Percentiles rank a stretch among this genome's conserved stretches.
Conservation (phyloP, 2,329 filamentous ascomycete species). For the Colletotrichum acutatum region DNA sequence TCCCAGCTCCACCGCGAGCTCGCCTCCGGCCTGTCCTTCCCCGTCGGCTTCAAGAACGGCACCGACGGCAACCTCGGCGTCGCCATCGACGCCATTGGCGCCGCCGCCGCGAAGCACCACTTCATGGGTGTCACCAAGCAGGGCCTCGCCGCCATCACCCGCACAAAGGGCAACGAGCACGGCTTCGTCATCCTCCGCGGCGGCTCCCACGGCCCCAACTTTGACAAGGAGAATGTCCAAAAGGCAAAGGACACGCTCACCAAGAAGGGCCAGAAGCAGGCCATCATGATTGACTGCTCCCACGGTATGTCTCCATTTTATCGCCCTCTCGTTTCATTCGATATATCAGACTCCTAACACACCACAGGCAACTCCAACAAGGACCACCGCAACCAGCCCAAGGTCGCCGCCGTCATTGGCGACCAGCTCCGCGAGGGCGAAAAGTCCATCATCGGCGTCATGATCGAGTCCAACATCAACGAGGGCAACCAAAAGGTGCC, state of each 20-base stretch:
- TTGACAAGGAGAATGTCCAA: slow-evolving; percentile 85
- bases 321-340: not conserved
- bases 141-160: slow-evolving; percentile 92
- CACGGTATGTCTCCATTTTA: slow-evolving; percentile 71
- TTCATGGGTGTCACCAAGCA: slow-evolving; percentile 99
- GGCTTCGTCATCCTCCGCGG: slow-evolving; percentile 97
- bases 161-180: slow-evolving; percentile 93
- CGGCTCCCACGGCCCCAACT: slow-evolving; percentile 93
- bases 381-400: slow-evolving; percentile 96
- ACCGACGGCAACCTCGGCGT: slow-evolving; percentile 93
- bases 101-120: slow-evolving; percentile 87
- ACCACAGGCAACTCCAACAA: slow-evolving; percentile 89
- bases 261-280: slow-evolving; percentile 86
- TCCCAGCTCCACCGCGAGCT: slow-evolving; percentile 96
- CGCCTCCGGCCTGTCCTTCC: slow-evolving; percentile 94
- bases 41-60: slow-evolving; percentile 99
- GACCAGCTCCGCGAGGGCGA: slow-evolving; percentile 91
- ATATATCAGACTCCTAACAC: not conserved
- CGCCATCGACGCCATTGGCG: slow-evolving; percentile 95
- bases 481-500: slow-evolving; percentile 92
- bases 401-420: slow-evolving; percentile 83
- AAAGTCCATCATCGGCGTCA: slow-evolving; percentile 90
- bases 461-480: slow-evolving; percentile 99
- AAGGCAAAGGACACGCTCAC: slow-evolving; percentile 80
- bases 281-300: slow-evolving; percentile 98